Percentiles rank a stretch among this genome's conserved stretches.
Evolutionary conservation across 1,284 basidiomycete species (phyloP).

Genomic region (Sphaerobolus stellatus): DNA sequence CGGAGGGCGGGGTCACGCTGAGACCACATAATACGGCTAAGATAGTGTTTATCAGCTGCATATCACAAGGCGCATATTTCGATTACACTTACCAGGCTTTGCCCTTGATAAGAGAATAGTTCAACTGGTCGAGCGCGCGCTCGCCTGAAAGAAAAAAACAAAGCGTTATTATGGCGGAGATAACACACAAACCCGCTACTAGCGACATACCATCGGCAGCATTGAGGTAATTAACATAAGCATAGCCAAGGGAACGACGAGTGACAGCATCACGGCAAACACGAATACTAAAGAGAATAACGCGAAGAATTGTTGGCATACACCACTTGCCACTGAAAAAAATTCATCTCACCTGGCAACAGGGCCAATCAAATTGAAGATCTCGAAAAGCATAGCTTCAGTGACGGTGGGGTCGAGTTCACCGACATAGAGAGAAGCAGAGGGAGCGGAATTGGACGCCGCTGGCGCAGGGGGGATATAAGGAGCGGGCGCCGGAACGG

Average conservation of each 20-base stretch:
- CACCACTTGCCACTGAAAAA: constrained; percentile 1
- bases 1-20: constrained; percentile 99
- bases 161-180: constrained; percentile 14
- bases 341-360: constrained; percentile 76
- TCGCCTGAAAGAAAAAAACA: constrained; percentile 58
- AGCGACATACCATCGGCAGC: constrained; percentile 78
- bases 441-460: constrained; percentile 59
- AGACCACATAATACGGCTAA: constrained; percentile 99
- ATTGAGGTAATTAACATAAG: constrained; percentile 99
- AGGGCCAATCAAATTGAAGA: constrained; percentile 99
- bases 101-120: constrained; percentile 98
- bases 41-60: constrained; percentile 18
- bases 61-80: neutral
- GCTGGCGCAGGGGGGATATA: constrained; percentile 56
- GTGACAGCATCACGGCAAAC: constrained; percentile 99
- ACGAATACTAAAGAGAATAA: constrained; percentile 72
- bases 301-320: neutral
- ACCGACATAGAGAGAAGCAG: constrained; percentile 97
- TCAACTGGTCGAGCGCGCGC: constrained; percentile 98
- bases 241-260: constrained; percentile 98
- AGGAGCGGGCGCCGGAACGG: constrained; percentile 51
- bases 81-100: constrained; percentile 76
- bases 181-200: constrained; percentile 2
- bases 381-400: constrained; percentile 99
- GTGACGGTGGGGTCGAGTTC: constrained; percentile 98